Evolutionary conservation across 2,329 filamentous ascomycete genomes (phyloP), one percentile per base, ranked within the genome.

Genomic region (Shiraia sp.): DNA sequence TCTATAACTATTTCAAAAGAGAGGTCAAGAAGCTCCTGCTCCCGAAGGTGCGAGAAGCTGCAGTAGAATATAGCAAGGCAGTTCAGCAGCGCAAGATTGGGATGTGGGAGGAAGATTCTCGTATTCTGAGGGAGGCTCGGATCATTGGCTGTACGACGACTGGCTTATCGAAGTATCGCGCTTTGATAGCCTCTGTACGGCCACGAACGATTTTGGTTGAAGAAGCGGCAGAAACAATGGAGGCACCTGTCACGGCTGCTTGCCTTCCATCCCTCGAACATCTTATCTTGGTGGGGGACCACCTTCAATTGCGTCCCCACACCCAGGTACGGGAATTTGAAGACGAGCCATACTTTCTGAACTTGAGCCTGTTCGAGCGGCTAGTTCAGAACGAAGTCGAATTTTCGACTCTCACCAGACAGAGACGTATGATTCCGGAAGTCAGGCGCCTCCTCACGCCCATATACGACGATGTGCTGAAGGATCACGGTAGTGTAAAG

Each of bases 321-420:
- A 87, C 84, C 42, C 79, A 86, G 31, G 74, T 87, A 1, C 71
- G 70, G 2, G 77, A 79, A 1, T 77, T 90, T 1, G 79, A 79
- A 25, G 69, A 72, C 0, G 64, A 76, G 0, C 86, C 86, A 0
- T 90, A 80, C 61, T 77, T 81, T 49, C 75, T 93, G 25, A 81
- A 87, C 23, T 70, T 90, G 0, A 93, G 88, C 0, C 78, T 95
- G 55, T 95, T 95, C 55, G 87, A 95, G 68, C 79, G 89, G 1
- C 74, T 95, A 10, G 79, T 93, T n/a, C 72, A 76, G 4, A 82
- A 88, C 12, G 61, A 75, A 0, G 70, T 91, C 13, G 79, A 82
- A 0, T 89, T 80, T 57, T 77, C 78, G 1, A 82, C 81, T 38
- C 75, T 95, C 0, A 79, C 76, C 2, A 76, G 81, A 36, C 90